A percentile compares a stretch with the other conserved stretches of the same genome.
phyloP scores from a whole-genome alignment of 2,329 filamentous ascomycete species.

The Chrysoporthe cubensis region DNA sequence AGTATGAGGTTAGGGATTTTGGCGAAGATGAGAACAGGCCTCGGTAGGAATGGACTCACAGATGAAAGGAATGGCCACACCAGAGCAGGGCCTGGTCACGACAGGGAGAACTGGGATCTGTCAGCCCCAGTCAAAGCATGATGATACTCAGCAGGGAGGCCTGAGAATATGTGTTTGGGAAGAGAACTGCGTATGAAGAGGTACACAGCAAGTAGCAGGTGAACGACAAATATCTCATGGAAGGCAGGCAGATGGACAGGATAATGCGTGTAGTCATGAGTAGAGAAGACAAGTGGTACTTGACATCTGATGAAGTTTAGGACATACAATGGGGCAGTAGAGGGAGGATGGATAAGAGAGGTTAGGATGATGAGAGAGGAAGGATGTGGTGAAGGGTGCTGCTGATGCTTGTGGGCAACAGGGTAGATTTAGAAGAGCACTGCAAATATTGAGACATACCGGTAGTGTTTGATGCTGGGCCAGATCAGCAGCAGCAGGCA shows the following conservation, averaged over 20 bases:
- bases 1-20: not conserved
- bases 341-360: not conserved
- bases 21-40: not conserved
- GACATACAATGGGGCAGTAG: not conserved
- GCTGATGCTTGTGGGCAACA: not conserved
- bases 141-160: not conserved
- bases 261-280: not conserved
- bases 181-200: not conserved
- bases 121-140: not conserved
- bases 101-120: not conserved
- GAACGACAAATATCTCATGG: not conserved
- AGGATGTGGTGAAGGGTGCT: not conserved
- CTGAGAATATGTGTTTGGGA: not conserved
- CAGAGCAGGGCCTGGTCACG: not conserved
- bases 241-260: not conserved
- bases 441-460: not conserved
- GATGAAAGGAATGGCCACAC: not conserved
- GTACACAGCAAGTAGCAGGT: not conserved
- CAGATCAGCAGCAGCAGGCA: not conserved
- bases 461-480: not conserved
- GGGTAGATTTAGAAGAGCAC: not conserved
- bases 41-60: not conserved
- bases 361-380: not conserved
- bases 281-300: not conserved
- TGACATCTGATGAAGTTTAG: not conserved